These are phyloP conservation scores for Aspergillus spinulosporus DNA, from an alignment of 2,329 filamentous ascomycete species.

Conservation along the genomic window DNA sequence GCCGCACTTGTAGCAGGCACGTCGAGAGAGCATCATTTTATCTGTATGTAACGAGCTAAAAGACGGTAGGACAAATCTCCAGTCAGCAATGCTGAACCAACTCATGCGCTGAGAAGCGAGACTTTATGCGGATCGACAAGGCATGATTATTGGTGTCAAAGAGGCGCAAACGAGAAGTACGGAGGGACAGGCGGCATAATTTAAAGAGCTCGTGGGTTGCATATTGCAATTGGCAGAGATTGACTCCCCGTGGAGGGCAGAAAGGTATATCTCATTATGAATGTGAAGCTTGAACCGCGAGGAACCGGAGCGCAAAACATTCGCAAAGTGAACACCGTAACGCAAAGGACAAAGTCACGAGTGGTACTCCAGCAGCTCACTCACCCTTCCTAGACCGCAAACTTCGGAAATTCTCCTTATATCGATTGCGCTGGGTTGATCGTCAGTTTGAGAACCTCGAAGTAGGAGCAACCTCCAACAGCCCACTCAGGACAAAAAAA, in stretches of 20 bases:
- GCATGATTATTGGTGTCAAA: not conserved
- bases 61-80: slow-evolving; percentile 1
- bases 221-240: not conserved
- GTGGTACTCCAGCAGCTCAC: slow-evolving; percentile 20
- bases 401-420: slow-evolving; percentile 26
- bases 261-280: not conserved
- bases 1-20: slow-evolving; percentile 76
- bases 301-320: not conserved
- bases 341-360: slow-evolving; percentile 15
- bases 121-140: slow-evolving; percentile 3
- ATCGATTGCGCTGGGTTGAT: slow-evolving; percentile 23
- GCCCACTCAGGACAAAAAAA: slow-evolving; percentile 30
- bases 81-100: slow-evolving; percentile 21
- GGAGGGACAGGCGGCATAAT: not conserved
- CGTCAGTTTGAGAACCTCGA: slow-evolving; percentile 34
- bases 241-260: not conserved
- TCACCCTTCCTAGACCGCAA: slow-evolving; percentile 31
- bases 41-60: slow-evolving; percentile 23
- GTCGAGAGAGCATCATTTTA: slow-evolving; percentile 77
- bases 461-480: slow-evolving; percentile 29
- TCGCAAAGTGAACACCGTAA: slow-evolving; percentile 10
- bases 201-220: not conserved
- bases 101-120: slow-evolving; percentile 1
- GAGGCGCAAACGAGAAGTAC: not conserved
- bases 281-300: slow-evolving; percentile 8